Conservation (phyloP, 768 basidiomycete species). For the Leucogyrophana mollusca region DNA sequence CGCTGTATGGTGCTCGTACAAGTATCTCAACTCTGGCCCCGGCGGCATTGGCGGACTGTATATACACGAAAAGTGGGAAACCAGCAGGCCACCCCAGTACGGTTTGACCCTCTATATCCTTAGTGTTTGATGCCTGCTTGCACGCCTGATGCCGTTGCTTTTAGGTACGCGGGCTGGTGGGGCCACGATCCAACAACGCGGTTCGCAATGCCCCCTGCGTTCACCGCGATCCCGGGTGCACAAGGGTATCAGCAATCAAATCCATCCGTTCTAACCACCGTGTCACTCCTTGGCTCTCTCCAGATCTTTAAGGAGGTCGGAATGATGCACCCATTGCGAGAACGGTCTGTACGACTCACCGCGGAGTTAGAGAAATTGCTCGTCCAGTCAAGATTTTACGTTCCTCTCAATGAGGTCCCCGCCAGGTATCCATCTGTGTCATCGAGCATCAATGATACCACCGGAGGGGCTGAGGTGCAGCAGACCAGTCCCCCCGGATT, state of each 20-base stretch:
- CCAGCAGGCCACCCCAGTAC: conserved; percentile 61
- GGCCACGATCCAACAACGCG: conserved; percentile 86
- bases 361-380: conserved; percentile 66
- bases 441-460: conserved; percentile 21
- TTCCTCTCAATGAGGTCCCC: conserved; percentile 38
- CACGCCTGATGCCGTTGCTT: conserved; percentile 15
- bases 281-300: conserved; percentile 81
- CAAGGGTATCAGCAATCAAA: conserved; percentile 97
- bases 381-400: conserved; percentile 59
- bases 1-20: conserved; percentile 99
- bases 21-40: conserved; percentile 95
- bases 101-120: conserved; percentile 19
- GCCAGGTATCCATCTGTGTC: conserved; percentile 24
- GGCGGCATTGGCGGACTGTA: conserved; percentile 97
- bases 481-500: conserved; percentile 47
- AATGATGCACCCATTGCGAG: conserved; percentile 66
- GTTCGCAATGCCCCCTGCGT: conserved; percentile 85
- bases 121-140: conserved; percentile 3
- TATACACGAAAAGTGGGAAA: conserved; percentile 81
- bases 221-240: conserved; percentile 84
- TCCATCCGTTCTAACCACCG: conserved; percentile 78
- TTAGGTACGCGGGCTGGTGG: conserved; percentile 96
- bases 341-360: conserved; percentile 72
- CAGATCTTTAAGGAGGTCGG: conserved; percentile 78
- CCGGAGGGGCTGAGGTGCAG: too few relatives aligned